phyloP scores from a whole-genome alignment of 2,329 filamentous ascomycete species.

The Trichoderma gracile region DNA sequence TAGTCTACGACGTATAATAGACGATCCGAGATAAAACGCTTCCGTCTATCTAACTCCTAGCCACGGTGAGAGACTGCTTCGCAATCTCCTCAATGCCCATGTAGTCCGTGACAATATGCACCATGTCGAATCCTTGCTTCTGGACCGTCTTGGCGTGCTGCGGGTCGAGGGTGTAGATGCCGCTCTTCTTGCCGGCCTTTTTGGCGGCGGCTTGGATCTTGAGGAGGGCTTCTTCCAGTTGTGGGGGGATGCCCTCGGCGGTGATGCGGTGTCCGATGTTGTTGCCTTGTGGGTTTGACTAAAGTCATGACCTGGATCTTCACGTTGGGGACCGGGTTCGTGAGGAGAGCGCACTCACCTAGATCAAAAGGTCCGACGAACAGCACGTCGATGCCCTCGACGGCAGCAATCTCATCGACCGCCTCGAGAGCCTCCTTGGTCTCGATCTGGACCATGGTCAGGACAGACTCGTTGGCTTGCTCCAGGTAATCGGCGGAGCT shows the following conservation, averaged over 20 bases:
- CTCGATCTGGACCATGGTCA: slow-evolving; percentile 70
- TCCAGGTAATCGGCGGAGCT: slow-evolving; percentile 52
- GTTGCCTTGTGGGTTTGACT: slow-evolving; percentile 46
- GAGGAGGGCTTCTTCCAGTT: slow-evolving; percentile 60
- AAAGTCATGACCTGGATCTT: not conserved
- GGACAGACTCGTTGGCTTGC: slow-evolving; percentile 52
- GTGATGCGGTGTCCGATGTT: slow-evolving; percentile 64
- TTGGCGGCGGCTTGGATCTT: slow-evolving; percentile 58
- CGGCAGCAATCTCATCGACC: slow-evolving; percentile 62
- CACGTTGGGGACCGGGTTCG: not conserved
- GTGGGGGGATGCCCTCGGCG: slow-evolving; percentile 58
- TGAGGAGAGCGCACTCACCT: no score
- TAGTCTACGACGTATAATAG: not conserved
- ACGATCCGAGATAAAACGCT: no score
- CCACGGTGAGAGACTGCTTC: slow-evolving; percentile 49
- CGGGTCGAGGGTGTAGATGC: slow-evolving; percentile 59
- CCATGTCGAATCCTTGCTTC: slow-evolving; percentile 62
- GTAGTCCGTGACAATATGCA: slow-evolving; percentile 59
- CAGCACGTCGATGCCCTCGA: slow-evolving; percentile 62
- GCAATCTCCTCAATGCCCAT: slow-evolving; percentile 50
- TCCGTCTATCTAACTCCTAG: slow-evolving; percentile 39
- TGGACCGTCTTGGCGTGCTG: slow-evolving; percentile 57
- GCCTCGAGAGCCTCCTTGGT: slow-evolving; percentile 61
- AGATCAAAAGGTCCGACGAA: slow-evolving; percentile 69
- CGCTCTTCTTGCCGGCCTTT: slow-evolving; percentile 66